Conservation (phyloP, 75 land plant species). For the Adiantum capillusveneris region DNA sequence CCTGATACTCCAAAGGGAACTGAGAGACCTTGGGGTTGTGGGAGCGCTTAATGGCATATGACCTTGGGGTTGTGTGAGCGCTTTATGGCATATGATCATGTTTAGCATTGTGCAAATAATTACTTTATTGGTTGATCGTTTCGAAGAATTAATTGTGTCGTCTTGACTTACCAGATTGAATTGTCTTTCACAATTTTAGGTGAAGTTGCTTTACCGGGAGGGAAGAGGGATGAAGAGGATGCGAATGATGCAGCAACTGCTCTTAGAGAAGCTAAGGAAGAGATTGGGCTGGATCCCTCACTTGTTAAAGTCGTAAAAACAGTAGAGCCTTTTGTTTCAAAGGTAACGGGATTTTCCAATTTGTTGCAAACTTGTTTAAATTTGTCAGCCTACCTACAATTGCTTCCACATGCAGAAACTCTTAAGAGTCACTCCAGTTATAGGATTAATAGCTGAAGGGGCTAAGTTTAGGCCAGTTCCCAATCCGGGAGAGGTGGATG, state of each 20-base stretch:
- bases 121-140: too few relatives aligned
- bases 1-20: too few relatives aligned
- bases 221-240: conserved; percentile 80
- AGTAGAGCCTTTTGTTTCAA: conserved; percentile 78
- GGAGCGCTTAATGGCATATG: too few relatives aligned
- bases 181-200: too few relatives aligned
- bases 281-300: conserved; percentile 86
- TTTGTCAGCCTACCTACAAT: too few relatives aligned
- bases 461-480: conserved; percentile 45
- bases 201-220: conserved; percentile 91
- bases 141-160: too few relatives aligned
- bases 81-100: too few relatives aligned
- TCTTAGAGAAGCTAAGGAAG: conserved; percentile 86
- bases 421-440: conserved; percentile 68
- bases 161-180: too few relatives aligned
- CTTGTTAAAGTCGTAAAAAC: conserved; percentile 56
- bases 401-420: conserved; percentile 45
- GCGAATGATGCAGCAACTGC: conserved; percentile 70
- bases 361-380: too few relatives aligned
- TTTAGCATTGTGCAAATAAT: too few relatives aligned
- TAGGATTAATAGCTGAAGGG: conserved; percentile 52
- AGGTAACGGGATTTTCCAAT: conserved; percentile 22
- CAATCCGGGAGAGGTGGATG: conserved; percentile 77
- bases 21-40: too few relatives aligned
- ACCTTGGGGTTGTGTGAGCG: too few relatives aligned